These are phyloP conservation scores for Microthlaspi erraticum DNA, from an alignment of 345 rosid species.

Conservation along the genomic window DNA sequence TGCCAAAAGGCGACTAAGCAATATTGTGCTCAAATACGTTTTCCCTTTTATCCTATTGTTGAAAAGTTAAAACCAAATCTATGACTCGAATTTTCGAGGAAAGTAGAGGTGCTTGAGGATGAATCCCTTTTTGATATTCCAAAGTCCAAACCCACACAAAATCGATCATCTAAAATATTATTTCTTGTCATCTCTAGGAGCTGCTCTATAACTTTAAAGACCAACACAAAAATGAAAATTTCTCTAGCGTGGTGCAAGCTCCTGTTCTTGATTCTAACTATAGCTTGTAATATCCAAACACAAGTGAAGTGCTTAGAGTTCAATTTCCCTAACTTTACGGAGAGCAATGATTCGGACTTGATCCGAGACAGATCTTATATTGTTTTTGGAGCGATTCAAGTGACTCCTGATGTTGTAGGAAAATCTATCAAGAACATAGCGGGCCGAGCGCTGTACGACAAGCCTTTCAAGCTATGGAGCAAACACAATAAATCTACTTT, in stretches of 20 bases:
- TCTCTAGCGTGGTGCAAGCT: slow-evolving; percentile 34
- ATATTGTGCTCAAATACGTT: neutral
- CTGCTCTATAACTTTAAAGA: neutral
- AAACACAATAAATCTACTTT: slow-evolving; percentile 47
- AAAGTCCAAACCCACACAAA: neutral
- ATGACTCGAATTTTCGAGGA: slow-evolving; percentile 10
- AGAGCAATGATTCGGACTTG: neutral
- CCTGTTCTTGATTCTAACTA: slow-evolving; percentile 23
- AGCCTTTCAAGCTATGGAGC: slow-evolving; percentile 54
- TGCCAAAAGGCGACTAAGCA: neutral
- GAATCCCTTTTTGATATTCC: neutral
- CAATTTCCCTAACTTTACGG: slow-evolving; percentile 43
- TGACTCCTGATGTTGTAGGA: slow-evolving; percentile 53
- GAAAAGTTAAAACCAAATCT: slow-evolving; percentile 1
- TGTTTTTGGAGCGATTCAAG: slow-evolving; percentile 54
- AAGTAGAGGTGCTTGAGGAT: slow-evolving; percentile 8
- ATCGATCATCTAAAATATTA: neutral
- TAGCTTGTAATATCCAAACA: slow-evolving; percentile 27
- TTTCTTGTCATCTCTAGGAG: neutral
- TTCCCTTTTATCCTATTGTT: neutral
- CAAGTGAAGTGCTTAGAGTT: slow-evolving; percentile 46
- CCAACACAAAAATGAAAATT: slow-evolving; percentile 15
- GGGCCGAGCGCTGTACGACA: slow-evolving; percentile 52
- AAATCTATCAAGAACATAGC: slow-evolving; percentile 29
- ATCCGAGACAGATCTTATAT: slow-evolving; percentile 11